Conservation (phyloP, 129 eudicot species). For the Helianthus annuus region HanXRQr2.0-SUNRISE NC_035446.2:138865471-138865970, state of each 20-base stretch:
- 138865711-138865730: slow-evolving; percentile 41
- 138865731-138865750: slow-evolving; percentile 42
- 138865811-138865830: slow-evolving; percentile 29
- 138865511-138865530: slow-evolving; percentile 49
- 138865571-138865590: slow-evolving; percentile 45
- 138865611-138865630: slow-evolving; percentile 32
- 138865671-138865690: slow-evolving; percentile 36
- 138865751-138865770: slow-evolving; percentile 53
- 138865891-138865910: slow-evolving; percentile 37
- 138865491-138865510: slow-evolving; percentile 42
- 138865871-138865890: slow-evolving; percentile 48
- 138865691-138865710: slow-evolving; percentile 52
- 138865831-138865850: slow-evolving; percentile 67
- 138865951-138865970: slow-evolving; percentile 59
- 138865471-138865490: slow-evolving; percentile 37
- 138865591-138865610: slow-evolving; percentile 49
- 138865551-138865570: slow-evolving; percentile 45
- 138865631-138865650: slow-evolving; percentile 52
- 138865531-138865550: slow-evolving; percentile 71
- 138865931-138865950: slow-evolving; percentile 58
- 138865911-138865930: slow-evolving; percentile 34
- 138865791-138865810: slow-evolving; percentile 39
- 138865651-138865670: slow-evolving; percentile 54
- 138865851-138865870: slow-evolving; percentile 70
- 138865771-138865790: slow-evolving; percentile 55